Base-by-base conservation (phyloP, 768 basidiomycete genomes). In the Lactarius evosmus region DNA sequence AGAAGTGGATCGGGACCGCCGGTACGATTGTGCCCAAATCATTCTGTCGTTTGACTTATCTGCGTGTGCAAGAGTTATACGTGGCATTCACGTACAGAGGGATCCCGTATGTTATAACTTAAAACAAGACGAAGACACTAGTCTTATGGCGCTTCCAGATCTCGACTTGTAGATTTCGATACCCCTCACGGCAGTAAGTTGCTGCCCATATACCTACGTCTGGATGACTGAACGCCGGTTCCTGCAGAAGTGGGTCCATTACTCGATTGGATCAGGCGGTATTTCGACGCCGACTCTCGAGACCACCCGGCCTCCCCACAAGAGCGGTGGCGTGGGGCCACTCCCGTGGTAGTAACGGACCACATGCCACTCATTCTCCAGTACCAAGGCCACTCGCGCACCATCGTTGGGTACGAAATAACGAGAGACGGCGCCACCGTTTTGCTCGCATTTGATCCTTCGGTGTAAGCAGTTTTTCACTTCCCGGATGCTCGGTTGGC, bases 301-400 rank as follows among this genome's bases (percentile, higher is more conserved):
- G 60, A 61, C 63, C 72, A 62, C 19, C 55, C 66, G 19, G 56
- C 58, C 19, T 80, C 80, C 33, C 73, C 84, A 41, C 80, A 85
- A 56, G 82, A 87, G 50, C 79, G 78, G 16, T 76, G 91, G 62
- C 78, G 78, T 50, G 75, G 74, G 1, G 79, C 81, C 2, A 76
- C 79, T 0, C 79, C 86, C 4, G 79, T 95, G 8, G 68, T 78
- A 11, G 72, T 78, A 30, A 87, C 89, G 0, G 74, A 83, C 25
- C 85, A 82, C 69, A 86, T 93, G 83, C 94, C 94, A 9, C 71
- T 97, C 33, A 87, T 96, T 49, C 77, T 96, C 56, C 88, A 96
- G 77, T 86, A 91, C 70, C 73, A 80, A 7, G 92, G 93, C 0
- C 94, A 97, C 75, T 97, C 94, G n/a, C 76, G 89, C 29, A 88